phyloP scores from a whole-genome alignment of 805 yeast genomes.

The Zygosaccharomyces pseudorouxii region DNA sequence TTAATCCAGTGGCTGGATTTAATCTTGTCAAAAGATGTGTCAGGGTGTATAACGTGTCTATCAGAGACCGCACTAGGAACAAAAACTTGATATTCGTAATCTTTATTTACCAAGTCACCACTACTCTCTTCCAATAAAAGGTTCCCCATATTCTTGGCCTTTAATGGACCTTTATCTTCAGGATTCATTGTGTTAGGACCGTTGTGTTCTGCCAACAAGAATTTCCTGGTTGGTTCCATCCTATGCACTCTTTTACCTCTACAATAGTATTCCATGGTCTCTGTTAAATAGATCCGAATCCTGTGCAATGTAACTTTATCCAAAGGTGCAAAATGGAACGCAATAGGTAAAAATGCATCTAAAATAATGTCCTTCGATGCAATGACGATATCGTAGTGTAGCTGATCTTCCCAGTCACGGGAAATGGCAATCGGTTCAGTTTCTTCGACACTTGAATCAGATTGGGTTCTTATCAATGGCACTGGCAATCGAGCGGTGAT shows the following conservation, averaged over 20 bases:
- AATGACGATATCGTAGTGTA: constrained; percentile 83
- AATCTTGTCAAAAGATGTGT: constrained; percentile 72
- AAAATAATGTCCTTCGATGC: constrained; percentile 85
- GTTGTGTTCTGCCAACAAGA: constrained; percentile 71
- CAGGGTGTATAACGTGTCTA: constrained; percentile 67
- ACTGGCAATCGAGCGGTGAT: constrained; percentile 61
- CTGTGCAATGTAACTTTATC: constrained; percentile 84
- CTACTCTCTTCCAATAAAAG: constrained; percentile 40
- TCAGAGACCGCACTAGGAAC: constrained; percentile 67
- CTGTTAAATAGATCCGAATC: constrained; percentile 79
- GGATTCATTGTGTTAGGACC: constrained; percentile 45
- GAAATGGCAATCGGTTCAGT: constrained; percentile 89
- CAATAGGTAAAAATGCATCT: constrained; percentile 78
- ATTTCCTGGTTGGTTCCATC: constrained; percentile 84
- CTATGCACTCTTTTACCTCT: constrained; percentile 82
- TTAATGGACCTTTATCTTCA: constrained; percentile 30
- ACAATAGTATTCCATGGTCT: constrained; percentile 87
- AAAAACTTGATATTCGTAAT: constrained; percentile 79
- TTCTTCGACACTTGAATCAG: constrained; percentile 76
- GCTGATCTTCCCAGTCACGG: constrained; percentile 90
- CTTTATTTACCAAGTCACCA: constrained; percentile 64
- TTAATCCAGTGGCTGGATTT: constrained; percentile 96
- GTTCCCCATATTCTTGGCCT: constrained; percentile 41
- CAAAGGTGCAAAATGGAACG: constrained; percentile 77
- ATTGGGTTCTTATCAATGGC: constrained; percentile 66